Conservation (phyloP, 345 rosid genomes). For the Pistacia integerrima region DNA sequence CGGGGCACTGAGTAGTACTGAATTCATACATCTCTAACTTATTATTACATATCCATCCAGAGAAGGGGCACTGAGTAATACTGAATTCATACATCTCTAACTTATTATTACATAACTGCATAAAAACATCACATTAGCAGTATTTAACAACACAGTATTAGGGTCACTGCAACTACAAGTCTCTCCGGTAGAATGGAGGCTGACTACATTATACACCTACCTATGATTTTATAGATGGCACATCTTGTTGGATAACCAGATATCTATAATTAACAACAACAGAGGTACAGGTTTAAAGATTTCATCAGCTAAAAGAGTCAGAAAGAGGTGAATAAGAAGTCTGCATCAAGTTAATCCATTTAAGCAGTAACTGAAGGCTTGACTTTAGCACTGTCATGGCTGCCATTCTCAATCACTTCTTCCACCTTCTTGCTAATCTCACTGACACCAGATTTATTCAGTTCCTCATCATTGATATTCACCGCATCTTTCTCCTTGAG, state of each 20-base stretch:
- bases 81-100: not conserved
- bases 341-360: conserved; percentile 21
- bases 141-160: conserved; percentile 18
- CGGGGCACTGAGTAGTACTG: not conserved
- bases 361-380: conserved; percentile 32
- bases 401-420: conserved; percentile 41
- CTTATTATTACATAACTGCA: conserved; percentile 24
- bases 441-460: conserved; percentile 13
- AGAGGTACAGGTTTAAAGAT: conserved; percentile 26
- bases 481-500: conserved; percentile 29
- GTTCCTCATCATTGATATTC: conserved; percentile 24
- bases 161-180: conserved; percentile 16
- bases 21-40: not conserved
- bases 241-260: conserved; percentile 36
- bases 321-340: conserved; percentile 13
- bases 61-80: not conserved
- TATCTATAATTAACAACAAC: conserved; percentile 24
- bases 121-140: conserved; percentile 20
- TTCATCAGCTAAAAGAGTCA: conserved; percentile 22
- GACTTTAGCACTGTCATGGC: conserved; percentile 24
- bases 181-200: conserved; percentile 19
- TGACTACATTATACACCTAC: conserved; percentile 30
- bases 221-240: conserved; percentile 20
- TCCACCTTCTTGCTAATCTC: conserved; percentile 31
- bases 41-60: not conserved